These are phyloP conservation scores for Yamadazyma trypodendri DNA, from an alignment of 1,139 yeast genomes.

Conservation along the genomic window DNA sequence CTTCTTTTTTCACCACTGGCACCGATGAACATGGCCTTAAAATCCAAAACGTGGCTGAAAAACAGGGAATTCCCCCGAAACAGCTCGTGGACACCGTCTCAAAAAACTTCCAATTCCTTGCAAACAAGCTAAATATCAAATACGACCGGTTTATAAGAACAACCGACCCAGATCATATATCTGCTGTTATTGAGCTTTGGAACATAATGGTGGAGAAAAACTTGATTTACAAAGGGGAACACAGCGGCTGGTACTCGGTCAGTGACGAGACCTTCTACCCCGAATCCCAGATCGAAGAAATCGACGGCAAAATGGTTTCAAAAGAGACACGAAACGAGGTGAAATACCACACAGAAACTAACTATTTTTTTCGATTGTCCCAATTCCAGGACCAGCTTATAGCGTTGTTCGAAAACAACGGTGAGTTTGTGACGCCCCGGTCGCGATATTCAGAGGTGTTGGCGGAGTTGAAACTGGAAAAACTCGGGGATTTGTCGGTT, in stretches of 20 bases:
- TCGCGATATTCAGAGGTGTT: slow-evolving; percentile 56
- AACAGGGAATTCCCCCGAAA: slow-evolving; percentile 53
- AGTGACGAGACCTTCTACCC: slow-evolving; percentile 96
- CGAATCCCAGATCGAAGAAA: slow-evolving; percentile 64
- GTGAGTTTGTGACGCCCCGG: slow-evolving; percentile 64
- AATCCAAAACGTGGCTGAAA: slow-evolving; percentile 69
- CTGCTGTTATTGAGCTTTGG: slow-evolving; percentile 73
- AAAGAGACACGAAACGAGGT: slow-evolving; percentile 80
- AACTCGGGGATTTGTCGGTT: slow-evolving; percentile 69
- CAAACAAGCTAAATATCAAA: slow-evolving; percentile 52
- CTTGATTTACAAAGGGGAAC: slow-evolving; percentile 76
- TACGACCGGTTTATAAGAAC: slow-evolving; percentile 86
- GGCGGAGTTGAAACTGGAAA: slow-evolving; percentile 50
- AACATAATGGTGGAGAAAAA: slow-evolving; percentile 54
- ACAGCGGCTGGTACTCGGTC: slow-evolving; percentile 91
- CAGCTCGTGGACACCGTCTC: slow-evolving; percentile 72
- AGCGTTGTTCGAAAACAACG: slow-evolving; percentile 43
- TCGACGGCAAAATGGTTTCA: slow-evolving; percentile 49
- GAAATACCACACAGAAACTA: slow-evolving; percentile 70
- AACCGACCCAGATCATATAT: slow-evolving; percentile 76
- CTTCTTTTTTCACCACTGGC: slow-evolving; percentile 74
- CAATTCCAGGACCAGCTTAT: slow-evolving; percentile 57
- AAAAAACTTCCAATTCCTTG: slow-evolving; percentile 60
- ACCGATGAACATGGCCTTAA: slow-evolving; percentile 97
- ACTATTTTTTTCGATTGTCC: slow-evolving; percentile 80